Base-by-base conservation (phyloP, 73 alveolate species). In the Symbiodinium pilosum region DNA sequence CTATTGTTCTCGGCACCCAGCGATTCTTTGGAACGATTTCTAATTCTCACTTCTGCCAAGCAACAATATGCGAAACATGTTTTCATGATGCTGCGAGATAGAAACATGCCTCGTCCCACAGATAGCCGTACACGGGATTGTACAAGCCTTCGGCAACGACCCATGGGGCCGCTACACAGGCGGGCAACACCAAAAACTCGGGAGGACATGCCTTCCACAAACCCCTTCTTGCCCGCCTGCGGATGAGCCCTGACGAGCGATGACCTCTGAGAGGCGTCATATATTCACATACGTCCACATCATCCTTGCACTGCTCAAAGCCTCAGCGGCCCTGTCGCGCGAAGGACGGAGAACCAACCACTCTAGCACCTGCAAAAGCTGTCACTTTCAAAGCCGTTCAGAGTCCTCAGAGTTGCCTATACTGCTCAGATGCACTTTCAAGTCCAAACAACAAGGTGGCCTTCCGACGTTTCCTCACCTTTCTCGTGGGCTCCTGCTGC, bases 191-290 rank as follows among this genome's bases (percentile, higher is more conserved):
- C n/a, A n/a, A n/a, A n/a, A 24, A 30, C 73, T 7, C 32, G 7
- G 34, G 71, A 2, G 26, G 71, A 21, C 71, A 54, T 54, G n/a
- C 71, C 26, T 12, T 12, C 71, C 30, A 7, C n/a, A n/a, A n/a
- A n/a, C n/a, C n/a, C n/a, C n/a, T 47, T 14, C 14, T 14, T 7
- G 77, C 77, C 68, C 40, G 47, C 97, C 97, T 91, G 97, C 87
- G 6, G 97, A 91, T 8, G 97, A 91, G 40, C 97, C 97, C 52
- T 91, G 97, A 34, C 97, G 47, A n/a, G 97, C 97, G 21, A 91
- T 77, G 81, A 91, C 97, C 97, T 91, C 54, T 34, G 16, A 86
- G 36, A 21, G n/a, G n/a, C n/a, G n/a, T n/a, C n/a, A 20, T 39
- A 12, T 52, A 52, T 12, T 20, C 20, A 52, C 9, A 9, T 9